Evolutionary conservation across 306 rosid genomes (phyloP).

Genomic region (Dryas alaskensis): DNA sequence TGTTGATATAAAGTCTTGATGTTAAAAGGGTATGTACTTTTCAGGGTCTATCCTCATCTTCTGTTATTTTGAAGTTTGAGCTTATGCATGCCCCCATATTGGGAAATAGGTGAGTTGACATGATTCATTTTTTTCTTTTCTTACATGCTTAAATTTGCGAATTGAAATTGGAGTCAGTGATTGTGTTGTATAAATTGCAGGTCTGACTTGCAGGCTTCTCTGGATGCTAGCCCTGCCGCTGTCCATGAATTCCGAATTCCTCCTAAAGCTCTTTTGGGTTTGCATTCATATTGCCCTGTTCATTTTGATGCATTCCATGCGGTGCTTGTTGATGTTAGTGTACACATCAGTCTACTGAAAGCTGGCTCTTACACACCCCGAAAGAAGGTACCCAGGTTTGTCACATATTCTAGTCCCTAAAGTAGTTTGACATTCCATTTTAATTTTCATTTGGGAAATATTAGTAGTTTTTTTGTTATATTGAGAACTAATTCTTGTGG

Average conservation of each 20-base stretch:
- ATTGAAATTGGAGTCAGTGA: constrained; percentile 39
- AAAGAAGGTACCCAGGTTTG: constrained; percentile 64
- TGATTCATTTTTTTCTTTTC: constrained; percentile 6
- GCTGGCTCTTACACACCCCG: constrained; percentile 45
- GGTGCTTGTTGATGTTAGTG: constrained; percentile 73
- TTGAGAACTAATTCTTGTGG: not conserved
- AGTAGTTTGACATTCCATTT: constrained; percentile 9
- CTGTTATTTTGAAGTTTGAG: constrained; percentile 88
- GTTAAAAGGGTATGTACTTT: constrained; percentile 31
- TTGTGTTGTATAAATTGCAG: constrained; percentile 41
- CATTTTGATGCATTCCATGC: constrained; percentile 79
- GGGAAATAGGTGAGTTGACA: constrained; percentile 62
- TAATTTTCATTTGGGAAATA: not conserved
- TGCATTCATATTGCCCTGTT: constrained; percentile 86
- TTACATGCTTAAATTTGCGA: constrained; percentile 12
- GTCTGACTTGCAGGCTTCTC: constrained; percentile 48
- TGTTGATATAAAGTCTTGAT: constrained; percentile 17
- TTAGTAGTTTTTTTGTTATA: constrained; percentile 1
- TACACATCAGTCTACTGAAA: constrained; percentile 67
- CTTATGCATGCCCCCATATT: constrained; percentile 67
- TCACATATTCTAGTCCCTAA: constrained; percentile 33
- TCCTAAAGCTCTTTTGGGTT: constrained; percentile 78
- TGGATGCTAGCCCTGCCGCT: constrained; percentile 57
- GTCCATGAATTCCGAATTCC: constrained; percentile 85
- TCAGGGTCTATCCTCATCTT: constrained; percentile 65